These are phyloP conservation scores for Penicillium odoratum DNA, from an alignment of 495 filamentous ascomycete genomes.

Conservation along the genomic window DNA sequence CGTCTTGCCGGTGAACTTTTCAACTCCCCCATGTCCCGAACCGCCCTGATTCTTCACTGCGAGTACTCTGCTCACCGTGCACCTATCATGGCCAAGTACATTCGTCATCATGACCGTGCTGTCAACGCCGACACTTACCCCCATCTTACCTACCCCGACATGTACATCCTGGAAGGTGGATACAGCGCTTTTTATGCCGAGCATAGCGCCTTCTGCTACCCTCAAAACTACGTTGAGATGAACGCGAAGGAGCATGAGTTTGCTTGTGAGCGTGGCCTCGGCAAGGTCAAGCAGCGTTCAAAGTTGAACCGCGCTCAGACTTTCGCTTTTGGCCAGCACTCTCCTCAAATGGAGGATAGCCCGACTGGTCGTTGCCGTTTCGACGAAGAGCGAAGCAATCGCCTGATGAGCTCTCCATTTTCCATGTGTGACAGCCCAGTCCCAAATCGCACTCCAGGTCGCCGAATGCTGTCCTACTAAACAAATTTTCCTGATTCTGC, in stretches of 20 bases:
- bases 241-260: constrained; percentile 80
- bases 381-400: constrained; percentile 29
- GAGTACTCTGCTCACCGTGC: constrained; percentile 97
- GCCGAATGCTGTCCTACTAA: constrained; percentile 75
- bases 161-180: constrained; percentile 95
- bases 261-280: constrained; percentile 92
- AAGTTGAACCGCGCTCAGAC: constrained; percentile 88
- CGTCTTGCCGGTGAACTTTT: constrained; percentile 77
- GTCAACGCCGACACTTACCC: constrained; percentile 84
- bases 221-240: constrained; percentile 97
- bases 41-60: constrained; percentile 90
- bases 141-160: constrained; percentile 84
- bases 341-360: constrained; percentile 70
- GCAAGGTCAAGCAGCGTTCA: constrained; percentile 77
- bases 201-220: constrained; percentile 77
- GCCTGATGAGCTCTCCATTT: constrained; percentile 52
- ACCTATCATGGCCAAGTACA: constrained; percentile 81
- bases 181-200: constrained; percentile 89
- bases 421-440: constrained; percentile 46
- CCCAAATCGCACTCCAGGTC: constrained; percentile 54
- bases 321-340: constrained; percentile 82
- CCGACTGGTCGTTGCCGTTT: constrained; percentile 66
- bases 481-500: constrained; percentile 8
- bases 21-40: constrained; percentile 61
- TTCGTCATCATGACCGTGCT: constrained; percentile 83